Evolutionary conservation across 2,329 filamentous ascomycete genomes (phyloP).

Genomic region (Exophiala alcalophila): DNA sequence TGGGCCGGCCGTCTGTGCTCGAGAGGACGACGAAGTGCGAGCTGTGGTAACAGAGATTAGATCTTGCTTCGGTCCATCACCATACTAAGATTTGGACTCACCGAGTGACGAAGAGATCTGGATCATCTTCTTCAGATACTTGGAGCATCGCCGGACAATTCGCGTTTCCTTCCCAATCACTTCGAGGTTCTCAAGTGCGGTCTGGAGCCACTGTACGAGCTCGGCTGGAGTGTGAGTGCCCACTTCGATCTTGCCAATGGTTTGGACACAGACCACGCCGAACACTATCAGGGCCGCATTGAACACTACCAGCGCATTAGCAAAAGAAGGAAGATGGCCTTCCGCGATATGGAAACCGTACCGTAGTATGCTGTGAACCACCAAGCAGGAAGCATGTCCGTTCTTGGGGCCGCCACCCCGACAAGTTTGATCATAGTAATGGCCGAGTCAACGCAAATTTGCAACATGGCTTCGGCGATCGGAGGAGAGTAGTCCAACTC

Average conservation of each 20-base stretch:
- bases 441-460: neutral
- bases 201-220: neutral
- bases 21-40: neutral
- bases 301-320: slow-evolving; percentile 2
- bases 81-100: neutral
- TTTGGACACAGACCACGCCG: slow-evolving; percentile 5
- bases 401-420: neutral
- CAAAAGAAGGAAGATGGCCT: neutral
- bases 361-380: slow-evolving; percentile 8
- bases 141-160: slow-evolving; percentile 5
- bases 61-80: neutral
- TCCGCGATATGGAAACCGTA: neutral
- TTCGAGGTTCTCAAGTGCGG: slow-evolving; percentile 5
- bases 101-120: slow-evolving; percentile 6
- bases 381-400: slow-evolving; percentile 6
- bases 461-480: slow-evolving; percentile 3
- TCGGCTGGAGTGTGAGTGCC: neutral
- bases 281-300: slow-evolving; percentile 11
- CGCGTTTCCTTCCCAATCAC: slow-evolving; percentile 2
- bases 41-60: neutral
- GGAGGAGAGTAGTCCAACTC: neutral
- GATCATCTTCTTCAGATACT: slow-evolving; percentile 13
- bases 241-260: neutral
- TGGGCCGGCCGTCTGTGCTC: too few species aligned
- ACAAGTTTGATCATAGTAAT: slow-evolving; percentile 4